phyloP scores from a whole-genome alignment of 225 moss, liverwort and hornwort species.

The Asterella californica region DNA sequence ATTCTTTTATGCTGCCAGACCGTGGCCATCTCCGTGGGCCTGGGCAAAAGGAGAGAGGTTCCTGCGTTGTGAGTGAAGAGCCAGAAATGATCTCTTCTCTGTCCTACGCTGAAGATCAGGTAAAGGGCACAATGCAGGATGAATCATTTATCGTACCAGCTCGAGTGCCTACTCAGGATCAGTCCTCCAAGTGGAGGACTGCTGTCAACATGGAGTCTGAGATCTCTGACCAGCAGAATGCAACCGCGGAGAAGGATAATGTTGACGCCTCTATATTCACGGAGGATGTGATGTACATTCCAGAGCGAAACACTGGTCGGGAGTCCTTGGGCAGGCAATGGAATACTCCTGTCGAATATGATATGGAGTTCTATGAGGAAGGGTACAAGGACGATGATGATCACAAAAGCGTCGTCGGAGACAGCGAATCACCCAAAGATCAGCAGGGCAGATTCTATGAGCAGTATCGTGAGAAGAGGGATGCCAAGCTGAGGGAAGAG shows the following conservation, averaged over 20 bases:
- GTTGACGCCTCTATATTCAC: conserved; percentile 23
- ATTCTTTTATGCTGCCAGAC: conserved; percentile 42
- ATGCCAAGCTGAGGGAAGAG: conserved; percentile 85
- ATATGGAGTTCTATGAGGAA: conserved; percentile 48
- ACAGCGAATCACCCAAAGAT: conserved; percentile 62
- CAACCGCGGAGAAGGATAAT: conserved; percentile 14
- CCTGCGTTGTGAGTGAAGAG: conserved; percentile 29
- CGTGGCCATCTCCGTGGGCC: conserved; percentile 17
- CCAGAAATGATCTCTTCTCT: conserved; percentile 16
- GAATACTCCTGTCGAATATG: conserved; percentile 62
- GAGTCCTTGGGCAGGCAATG: conserved; percentile 65
- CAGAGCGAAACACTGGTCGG: conserved; percentile 59
- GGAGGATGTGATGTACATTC: conserved; percentile 50
- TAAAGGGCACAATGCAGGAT: conserved; percentile 33
- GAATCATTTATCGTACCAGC: conserved; percentile 47
- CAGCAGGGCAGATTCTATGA: conserved; percentile 92
- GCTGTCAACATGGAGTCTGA: conserved; percentile 55
- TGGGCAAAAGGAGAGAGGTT: conserved; percentile 35
- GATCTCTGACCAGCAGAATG: conserved; percentile 29
- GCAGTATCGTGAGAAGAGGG: conserved; percentile 88
- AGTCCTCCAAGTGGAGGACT: conserved; percentile 44
- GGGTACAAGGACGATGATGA: conserved; percentile 48
- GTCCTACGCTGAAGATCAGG: not conserved
- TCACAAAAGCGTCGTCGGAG: conserved; percentile 42
- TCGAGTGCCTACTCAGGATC: conserved; percentile 40